Percentiles rank a stretch among this genome's conserved stretches.
Conservation (phyloP, 805 yeast species). For the Pichia cephalocereana region DNA sequence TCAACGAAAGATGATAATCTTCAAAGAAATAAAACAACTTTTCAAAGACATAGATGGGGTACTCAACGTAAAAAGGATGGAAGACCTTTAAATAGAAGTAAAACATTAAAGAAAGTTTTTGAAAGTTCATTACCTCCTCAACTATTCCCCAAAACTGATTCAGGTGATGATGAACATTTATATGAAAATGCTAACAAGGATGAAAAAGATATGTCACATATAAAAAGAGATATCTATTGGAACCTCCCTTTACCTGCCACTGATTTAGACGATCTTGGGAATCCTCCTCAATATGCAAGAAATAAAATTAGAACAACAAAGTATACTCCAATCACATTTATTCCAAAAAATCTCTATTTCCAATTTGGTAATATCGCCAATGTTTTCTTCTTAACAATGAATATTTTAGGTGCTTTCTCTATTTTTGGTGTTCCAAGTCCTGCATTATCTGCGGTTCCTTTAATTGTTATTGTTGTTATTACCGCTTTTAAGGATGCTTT, state of each 20-base stretch:
- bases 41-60: constrained; percentile 85
- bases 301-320: constrained; percentile 94
- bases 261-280: constrained; percentile 44
- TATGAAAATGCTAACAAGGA: constrained; percentile 27
- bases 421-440: constrained; percentile 80
- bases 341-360: constrained; percentile 72
- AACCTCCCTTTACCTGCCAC: constrained; percentile 54
- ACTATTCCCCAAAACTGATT: constrained; percentile 12
- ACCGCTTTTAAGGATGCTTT: constrained; percentile 76
- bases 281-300: constrained; percentile 59
- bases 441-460: constrained; percentile 64
- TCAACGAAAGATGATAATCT: constrained; percentile 1
- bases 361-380: constrained; percentile 91
- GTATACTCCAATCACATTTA: constrained; percentile 81
- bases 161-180: constrained; percentile 14
- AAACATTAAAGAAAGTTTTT: constrained; percentile 35
- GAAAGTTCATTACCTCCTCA: constrained; percentile 15
- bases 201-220: constrained; percentile 19
- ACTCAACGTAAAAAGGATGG: constrained; percentile 75
- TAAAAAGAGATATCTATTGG: constrained; percentile 43
- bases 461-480: constrained; percentile 64
- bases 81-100: constrained; percentile 50
- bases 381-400: constrained; percentile 70
- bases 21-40: constrained; percentile 32
- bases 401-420: constrained; percentile 68